A percentile compares a stretch with the other conserved stretches of the same genome.
These are phyloP conservation scores for Saxophila tyrrhenica DNA, from an alignment of 495 filamentous ascomycete genomes.

Conservation along the genomic window DNA sequence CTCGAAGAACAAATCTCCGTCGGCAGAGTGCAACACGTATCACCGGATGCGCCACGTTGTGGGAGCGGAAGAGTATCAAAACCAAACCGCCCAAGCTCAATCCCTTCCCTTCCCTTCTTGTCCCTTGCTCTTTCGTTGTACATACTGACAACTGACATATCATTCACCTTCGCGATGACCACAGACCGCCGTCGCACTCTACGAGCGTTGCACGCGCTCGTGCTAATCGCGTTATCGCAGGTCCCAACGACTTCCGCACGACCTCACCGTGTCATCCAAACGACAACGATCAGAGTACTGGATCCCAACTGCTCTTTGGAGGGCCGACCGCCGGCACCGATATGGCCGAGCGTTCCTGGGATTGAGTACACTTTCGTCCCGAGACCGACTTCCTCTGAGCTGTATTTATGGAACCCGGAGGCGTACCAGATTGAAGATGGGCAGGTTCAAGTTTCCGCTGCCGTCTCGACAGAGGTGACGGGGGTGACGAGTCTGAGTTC, in stretches of 20 bases:
- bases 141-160: conserved; percentile 6
- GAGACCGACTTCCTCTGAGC: background rate
- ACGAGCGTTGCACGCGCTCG: conserved; percentile 7
- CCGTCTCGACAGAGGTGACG: background rate
- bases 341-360: background rate
- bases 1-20: conserved; percentile 1
- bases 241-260: conserved; percentile 8
- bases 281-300: background rate
- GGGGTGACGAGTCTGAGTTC: background rate
- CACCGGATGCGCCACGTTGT: background rate
- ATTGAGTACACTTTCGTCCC: background rate
- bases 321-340: background rate
- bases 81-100: conserved; percentile 7
- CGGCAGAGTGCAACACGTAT: conserved; percentile 1
- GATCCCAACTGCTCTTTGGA: background rate
- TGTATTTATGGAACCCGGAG: background rate
- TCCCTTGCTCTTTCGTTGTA: conserved; percentile 4
- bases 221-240: conserved; percentile 13
- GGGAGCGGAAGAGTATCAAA: conserved; percentile 1
- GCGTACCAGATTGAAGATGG: background rate
- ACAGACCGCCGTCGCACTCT: background rate
- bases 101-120: background rate
- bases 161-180: conserved; percentile 1
- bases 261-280: conserved; percentile 1
- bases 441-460: background rate